phyloP scores from a whole-genome alignment of 2,329 filamentous ascomycete species.

The Ophiocordyceps camponoti-rufipedis region DNA sequence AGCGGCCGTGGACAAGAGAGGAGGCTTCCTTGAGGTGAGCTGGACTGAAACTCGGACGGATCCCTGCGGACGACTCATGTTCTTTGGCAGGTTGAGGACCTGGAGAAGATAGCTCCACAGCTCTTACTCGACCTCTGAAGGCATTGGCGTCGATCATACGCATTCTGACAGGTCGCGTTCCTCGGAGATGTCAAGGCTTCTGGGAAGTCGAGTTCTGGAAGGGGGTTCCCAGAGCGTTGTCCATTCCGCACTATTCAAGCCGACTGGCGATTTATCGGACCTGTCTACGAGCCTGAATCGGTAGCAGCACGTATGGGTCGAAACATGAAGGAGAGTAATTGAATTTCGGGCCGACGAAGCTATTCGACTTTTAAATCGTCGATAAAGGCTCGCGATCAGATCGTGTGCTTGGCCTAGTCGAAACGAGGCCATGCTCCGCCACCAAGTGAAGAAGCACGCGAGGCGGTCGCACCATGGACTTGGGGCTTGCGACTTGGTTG shows the following conservation, averaged over 20 bases:
- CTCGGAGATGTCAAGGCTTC: neutral
- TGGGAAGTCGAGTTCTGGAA: too few relatives aligned
- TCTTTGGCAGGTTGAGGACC: slow-evolving; percentile 51
- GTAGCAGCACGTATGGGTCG: neutral
- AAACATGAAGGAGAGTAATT: neutral
- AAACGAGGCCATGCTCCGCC: neutral
- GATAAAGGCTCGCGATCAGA: neutral
- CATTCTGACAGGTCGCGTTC: neutral
- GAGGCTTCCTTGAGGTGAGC: slow-evolving; percentile 57
- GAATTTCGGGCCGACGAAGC: neutral
- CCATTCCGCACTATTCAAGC: too few relatives aligned
- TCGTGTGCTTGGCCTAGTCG: neutral
- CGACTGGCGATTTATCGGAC: neutral
- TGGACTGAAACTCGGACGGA: too few relatives aligned
- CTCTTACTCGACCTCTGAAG: slow-evolving; percentile 66
- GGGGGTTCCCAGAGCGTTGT: neutral
- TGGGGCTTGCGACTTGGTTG: neutral
- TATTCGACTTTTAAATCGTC: neutral
- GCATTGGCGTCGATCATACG: neutral
- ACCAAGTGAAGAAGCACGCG: neutral
- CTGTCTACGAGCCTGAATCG: neutral
- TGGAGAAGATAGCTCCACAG: slow-evolving; percentile 77
- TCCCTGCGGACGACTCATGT: neutral
- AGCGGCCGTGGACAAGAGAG: slow-evolving; percentile 50
- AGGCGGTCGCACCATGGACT: too few relatives aligned